Base-by-base conservation (phyloP, 805 yeast genomes). In the Metschnikowia reukaufii region DNA sequence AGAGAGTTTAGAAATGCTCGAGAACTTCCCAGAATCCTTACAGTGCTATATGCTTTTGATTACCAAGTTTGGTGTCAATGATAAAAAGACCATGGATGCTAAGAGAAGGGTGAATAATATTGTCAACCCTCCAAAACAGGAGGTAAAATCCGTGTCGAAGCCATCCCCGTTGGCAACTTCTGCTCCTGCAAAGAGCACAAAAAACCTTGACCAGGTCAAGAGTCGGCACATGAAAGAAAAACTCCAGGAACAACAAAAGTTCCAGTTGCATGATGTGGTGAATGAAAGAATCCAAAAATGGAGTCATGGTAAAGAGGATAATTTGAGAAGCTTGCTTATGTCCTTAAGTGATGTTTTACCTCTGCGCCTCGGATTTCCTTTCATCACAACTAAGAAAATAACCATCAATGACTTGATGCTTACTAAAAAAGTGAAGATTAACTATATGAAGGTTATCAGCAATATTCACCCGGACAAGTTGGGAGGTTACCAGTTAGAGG, bases 401-500 rank as follows among this genome's bases (percentile, higher is more conserved):
- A 64, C 82, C 1, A 65, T 85, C 60, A 75, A 84, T 4, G 97
- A 92, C 47, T 70, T 94, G 49, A 94, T 94, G 49, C 71, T 91
- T 52, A 92, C 96, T 16, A 91, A 90, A 57, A 90, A 87, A 63
- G 97, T 90, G 32, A 92, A 92, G 63, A 71, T 92, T 31, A 73
- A 74, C 16, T 94, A 94, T 64, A 80, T 86, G 88, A 85, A 83
- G 58, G 92, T 88, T 1, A 88, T 84, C 39, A 79, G 88, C 42
- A 73, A 79, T 46, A 84, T 88, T 5, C 94, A 86, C 59, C 94
- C 94, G 0, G 99, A 94, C 65, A 94, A 94, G 64, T 70, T 91
- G 19, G 72, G 81, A 6, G 65, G 67, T 18, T 79, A 84, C 1
- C 70, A 83, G 6, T 70, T 82, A 5, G 95, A 89, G 58, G 79